Evolutionary conservation across 1,284 basidiomycete species (phyloP).

Genomic region (Puccinia brachypodii): DNA sequence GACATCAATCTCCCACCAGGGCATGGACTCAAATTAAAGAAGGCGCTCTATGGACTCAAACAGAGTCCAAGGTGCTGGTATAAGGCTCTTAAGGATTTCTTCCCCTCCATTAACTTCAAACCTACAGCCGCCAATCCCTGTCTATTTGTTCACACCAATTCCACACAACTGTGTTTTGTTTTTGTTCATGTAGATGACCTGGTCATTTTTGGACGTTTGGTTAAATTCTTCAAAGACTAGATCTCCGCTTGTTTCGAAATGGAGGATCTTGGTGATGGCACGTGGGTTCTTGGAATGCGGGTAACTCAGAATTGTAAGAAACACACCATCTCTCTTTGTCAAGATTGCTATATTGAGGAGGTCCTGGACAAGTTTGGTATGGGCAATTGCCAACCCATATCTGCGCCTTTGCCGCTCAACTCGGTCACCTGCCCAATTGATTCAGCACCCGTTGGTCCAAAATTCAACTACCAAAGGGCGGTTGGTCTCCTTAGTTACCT

Average conservation of each 20-base stretch:
- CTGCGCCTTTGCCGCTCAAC: background rate
- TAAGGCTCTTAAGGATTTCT: background rate
- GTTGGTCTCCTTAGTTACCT: background rate
- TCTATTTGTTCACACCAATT: background rate
- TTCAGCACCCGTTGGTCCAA: background rate
- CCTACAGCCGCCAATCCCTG: background rate
- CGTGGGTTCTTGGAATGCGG: constrained; percentile 8
- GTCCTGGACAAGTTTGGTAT: background rate
- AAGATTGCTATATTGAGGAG: background rate
- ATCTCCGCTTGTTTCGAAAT: background rate
- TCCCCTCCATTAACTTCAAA: background rate
- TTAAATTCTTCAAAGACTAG: background rate
- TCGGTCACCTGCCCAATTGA: background rate
- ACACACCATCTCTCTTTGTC: constrained; percentile 9
- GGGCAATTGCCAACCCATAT: background rate
- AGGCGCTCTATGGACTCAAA: constrained; percentile 19
- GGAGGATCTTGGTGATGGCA: background rate
- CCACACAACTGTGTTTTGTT: background rate
- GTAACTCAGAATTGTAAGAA: background rate
- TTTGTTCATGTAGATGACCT: constrained; percentile 24
- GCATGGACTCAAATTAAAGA: background rate
- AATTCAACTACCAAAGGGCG: background rate
- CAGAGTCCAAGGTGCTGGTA: constrained; percentile 9
- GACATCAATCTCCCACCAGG: background rate
- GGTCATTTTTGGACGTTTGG: background rate